Evolutionary conservation across 164 flowering plant species (phyloP), one percentile per base, ranked within the genome.

Genomic region (Umbellularia californica): DNA sequence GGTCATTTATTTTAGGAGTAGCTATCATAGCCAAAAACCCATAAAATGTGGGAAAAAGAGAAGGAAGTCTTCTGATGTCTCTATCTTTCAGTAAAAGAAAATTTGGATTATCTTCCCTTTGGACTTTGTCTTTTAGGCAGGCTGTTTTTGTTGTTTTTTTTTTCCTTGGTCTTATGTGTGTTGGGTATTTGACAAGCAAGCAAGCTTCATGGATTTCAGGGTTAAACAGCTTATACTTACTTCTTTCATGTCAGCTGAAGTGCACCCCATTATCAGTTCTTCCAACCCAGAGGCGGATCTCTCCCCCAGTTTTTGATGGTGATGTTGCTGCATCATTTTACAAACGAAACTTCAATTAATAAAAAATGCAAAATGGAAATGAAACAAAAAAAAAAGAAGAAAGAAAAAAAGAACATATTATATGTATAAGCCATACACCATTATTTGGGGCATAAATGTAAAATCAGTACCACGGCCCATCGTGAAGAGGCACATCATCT

Each of bases 221-320:
- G 89, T 83, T 15, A 3, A 66, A 88, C 87, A 88, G 82, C 85
- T 35, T 68, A 1, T 12, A 78, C 90, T 89, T 82, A 91, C 97
- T 77, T 80, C 93, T 87, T 94, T 94, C 68, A 84, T 82, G 83
- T 90, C 86, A 73, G 86, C 55, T 73, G 98, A 87, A 75, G 97
- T 87, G 94, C 97, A 94, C 10, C 94, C 91, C 92, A 91, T 94
- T 72, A 90, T 85, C 79, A 92, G 83, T 73, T 92, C 97, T 77
- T 92, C 97, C 87, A 92, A 80, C 24, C 92, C 91, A 66, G 95
- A 84, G 55, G 69, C 69, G 27, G 91, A 84, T 82, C 91, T 88
- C 74, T 87, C 88, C 69, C 83, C 96, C n/a, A 88, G 35, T 77
- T 89, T 89, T 77, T 87, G 89, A 80, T 91, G 95, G 23, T 91